Evolutionary conservation across 148 eudicot genomes (phyloP), one percentile per base, ranked within the genome.

Genomic region (Camellia lanceoleosa): DNA sequence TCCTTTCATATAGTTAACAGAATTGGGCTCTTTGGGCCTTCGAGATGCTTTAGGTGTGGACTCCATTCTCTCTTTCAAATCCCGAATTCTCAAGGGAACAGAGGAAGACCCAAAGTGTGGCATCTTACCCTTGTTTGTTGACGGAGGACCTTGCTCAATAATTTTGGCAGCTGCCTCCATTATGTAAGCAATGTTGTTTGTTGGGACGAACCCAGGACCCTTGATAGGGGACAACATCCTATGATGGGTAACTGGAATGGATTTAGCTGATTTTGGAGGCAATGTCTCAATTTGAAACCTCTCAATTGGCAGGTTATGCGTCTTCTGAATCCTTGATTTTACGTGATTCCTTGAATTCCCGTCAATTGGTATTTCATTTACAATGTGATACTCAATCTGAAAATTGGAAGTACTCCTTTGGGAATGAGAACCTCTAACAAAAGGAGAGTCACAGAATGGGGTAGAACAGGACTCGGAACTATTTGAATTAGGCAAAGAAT

Each of bases 141-240:
- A 79, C 63, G 71, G 88, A 68, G 94, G 94, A 81, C 88, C 82
- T 83, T 92, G 89, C 67, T 90, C 97, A 52, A 91, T 87, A 54
- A 96, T 91, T 80, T 90, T 93, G 68, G 99, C 81, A 82, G 97
- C 94, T 71, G 92, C 92, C 82, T 93, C 97, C 90, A 96, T 86
- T 71, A 93, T 83, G 71, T 88, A 96, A 49, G 90, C 90, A 55
- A 93, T 88, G 86, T 93, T 88, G 80, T 89, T 90, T 64, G 95
- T 84, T 38, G 89, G 94, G 60, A 96, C 75, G 73, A 93, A 93
- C 16, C 95, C 98, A 46, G 98, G 98, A 84, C 90, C 90, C 80
- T 92, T 93, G 71, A 93, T 92, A 75, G 99, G 99, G 76, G 98
- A 96, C 81, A 93, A 78, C 80, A 93, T 87, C 83, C 90, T 89